Conservation (phyloP, 495 filamentous ascomycete genomes). For the Xeromyces bisporus region DNA sequence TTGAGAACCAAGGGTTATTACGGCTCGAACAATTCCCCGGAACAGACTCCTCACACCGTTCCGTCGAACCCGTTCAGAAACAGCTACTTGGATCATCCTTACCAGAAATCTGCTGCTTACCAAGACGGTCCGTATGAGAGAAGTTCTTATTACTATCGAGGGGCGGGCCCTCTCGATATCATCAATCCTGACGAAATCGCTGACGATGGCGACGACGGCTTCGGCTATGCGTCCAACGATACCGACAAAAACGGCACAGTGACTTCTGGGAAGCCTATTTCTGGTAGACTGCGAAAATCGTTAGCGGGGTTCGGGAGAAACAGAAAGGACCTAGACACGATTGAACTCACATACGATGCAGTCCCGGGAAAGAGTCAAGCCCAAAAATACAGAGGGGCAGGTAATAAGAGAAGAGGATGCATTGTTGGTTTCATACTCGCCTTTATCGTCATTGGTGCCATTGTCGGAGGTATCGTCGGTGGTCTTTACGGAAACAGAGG, state of each 20-base stretch:
- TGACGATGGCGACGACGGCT: conserved; percentile 75
- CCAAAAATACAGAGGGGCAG: conserved; percentile 42
- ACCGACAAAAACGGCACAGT: conserved; percentile 24
- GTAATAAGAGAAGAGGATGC: conserved; percentile 53
- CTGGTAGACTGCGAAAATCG: conserved; percentile 30
- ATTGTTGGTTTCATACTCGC: conserved; percentile 45
- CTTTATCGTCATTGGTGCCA: conserved; percentile 47
- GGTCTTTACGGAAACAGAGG: conserved; percentile 41
- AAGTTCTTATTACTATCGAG: conserved; percentile 41
- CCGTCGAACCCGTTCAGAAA: conserved; percentile 12
- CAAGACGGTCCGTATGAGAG: conserved; percentile 40
- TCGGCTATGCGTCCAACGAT: conserved; percentile 38
- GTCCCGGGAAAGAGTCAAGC: conserved; percentile 23
- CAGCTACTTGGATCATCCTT: conserved; percentile 19
- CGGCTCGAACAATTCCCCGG: conserved; percentile 22
- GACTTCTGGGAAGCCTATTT: conserved; percentile 36
- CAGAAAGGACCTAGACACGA: conserved; percentile 12
- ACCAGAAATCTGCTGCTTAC: conserved; percentile 18
- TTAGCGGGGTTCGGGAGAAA: conserved; percentile 18
- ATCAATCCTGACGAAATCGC: conserved; percentile 67
- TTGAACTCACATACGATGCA: conserved; percentile 30
- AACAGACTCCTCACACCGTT: conserved; percentile 14
- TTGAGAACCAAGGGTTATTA: conserved; percentile 20
- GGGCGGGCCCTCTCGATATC: conserved; percentile 34
- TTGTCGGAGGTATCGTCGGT: conserved; percentile 65